phyloP scores from a whole-genome alignment of 2,329 filamentous ascomycete species.

The Trichoderma atrobrunneum region DNA sequence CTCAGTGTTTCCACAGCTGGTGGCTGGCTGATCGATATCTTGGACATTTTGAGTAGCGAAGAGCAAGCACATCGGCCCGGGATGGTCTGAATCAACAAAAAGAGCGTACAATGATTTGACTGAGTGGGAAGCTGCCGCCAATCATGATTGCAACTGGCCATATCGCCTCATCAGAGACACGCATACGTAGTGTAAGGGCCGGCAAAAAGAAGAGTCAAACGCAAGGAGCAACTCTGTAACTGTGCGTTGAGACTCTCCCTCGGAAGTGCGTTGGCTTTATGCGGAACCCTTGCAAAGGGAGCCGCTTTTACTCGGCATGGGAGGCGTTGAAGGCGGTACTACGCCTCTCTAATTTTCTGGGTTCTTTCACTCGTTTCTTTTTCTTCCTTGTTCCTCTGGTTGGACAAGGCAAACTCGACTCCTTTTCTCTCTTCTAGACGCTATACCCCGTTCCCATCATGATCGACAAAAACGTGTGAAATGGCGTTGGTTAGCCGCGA shows the following conservation, averaged over 20 bases:
- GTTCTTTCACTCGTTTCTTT: background rate
- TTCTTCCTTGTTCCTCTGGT: background rate
- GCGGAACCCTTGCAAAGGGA: constrained; percentile 6
- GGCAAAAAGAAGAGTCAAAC: background rate
- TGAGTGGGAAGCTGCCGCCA: background rate
- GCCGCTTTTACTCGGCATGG: constrained; percentile 1
- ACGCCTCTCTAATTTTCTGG: background rate
- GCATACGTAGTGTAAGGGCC: background rate
- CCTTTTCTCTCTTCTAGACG: background rate
- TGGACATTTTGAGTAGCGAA: background rate
- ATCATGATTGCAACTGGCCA: background rate
- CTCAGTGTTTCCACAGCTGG: constrained; percentile 3
- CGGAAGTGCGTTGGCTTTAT: background rate
- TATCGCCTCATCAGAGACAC: background rate
- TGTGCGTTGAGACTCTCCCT: constrained; percentile 1
- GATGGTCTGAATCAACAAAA: background rate
- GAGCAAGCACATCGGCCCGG: background rate
- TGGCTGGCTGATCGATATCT: constrained; percentile 10
- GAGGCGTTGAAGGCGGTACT: background rate
- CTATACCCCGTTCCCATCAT: constrained; percentile 10
- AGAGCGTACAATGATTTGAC: background rate
- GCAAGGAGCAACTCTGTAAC: constrained; percentile 9
- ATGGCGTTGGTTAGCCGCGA: background rate
- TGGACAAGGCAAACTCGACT: background rate
- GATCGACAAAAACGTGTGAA: constrained; percentile 15